Conservation (phyloP, 768 basidiomycete genomes). For the Mrakia hoshinonis region DNA sequence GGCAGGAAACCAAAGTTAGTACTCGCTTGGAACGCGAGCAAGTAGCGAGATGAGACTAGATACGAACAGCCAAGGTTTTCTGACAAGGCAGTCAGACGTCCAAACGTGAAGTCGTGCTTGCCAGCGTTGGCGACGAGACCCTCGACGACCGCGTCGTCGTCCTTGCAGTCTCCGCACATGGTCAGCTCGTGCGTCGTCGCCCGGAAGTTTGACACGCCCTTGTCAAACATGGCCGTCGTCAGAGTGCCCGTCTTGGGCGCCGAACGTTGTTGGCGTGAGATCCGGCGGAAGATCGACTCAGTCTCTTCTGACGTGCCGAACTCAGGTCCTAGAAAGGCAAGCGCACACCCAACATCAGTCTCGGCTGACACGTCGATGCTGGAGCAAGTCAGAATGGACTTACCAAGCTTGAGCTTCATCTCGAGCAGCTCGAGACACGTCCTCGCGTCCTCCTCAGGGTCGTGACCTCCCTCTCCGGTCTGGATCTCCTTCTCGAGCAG, state of each 20-base stretch:
- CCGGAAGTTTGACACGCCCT: conserved; percentile 17
- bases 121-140: conserved; percentile 53
- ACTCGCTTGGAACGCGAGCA: background rate
- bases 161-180: conserved; percentile 15
- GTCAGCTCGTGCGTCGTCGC: conserved; percentile 1
- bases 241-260: conserved; percentile 18
- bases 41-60: background rate
- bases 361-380: background rate
- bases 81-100: conserved; percentile 71
- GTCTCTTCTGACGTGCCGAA: conserved; percentile 81
- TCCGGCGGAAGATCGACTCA: conserved; percentile 81
- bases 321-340: conserved; percentile 47
- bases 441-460: conserved; percentile 87
- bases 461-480: conserved; percentile 67
- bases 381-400: conserved; percentile 23
- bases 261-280: conserved; percentile 47
- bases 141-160: conserved; percentile 63
- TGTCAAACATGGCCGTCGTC: conserved; percentile 23
- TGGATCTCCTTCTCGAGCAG: conserved; percentile 90
- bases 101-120: conserved; percentile 74
- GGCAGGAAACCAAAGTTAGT: background rate
- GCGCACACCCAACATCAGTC: background rate
- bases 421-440: conserved; percentile 76
- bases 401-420: conserved; percentile 68
- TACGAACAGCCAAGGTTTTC: conserved; percentile 66